Base-by-base conservation (phyloP, 2,329 filamentous ascomycete species). In the Neurospora sp. region DNA sequence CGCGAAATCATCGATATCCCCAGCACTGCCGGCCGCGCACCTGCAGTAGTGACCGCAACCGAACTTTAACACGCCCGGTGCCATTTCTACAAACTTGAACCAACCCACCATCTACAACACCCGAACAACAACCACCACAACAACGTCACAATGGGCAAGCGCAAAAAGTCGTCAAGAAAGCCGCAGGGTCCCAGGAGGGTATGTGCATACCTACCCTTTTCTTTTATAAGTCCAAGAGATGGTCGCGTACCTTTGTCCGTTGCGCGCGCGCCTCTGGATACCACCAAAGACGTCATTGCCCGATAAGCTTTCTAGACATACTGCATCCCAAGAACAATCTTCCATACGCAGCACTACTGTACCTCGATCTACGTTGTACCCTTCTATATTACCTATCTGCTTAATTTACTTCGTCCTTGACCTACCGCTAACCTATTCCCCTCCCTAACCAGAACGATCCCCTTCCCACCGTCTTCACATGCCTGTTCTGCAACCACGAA, bases 401-500 rank as follows among this genome's bases (percentile, higher is more conserved):
- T 19, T n/a, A 5, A 40, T 6, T 40, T 40, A 15, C 17, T 8
- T 41, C 40, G 11, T 65, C 15, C 40, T 8, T 19, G 46, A 52
- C 36, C 37, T 15, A 41, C 38, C 68, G 43, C 57, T 69, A 28
- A 66, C 52, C 46, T 12, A 43, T 62, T 10, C 57, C 11, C 67
- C 52, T 69, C 65, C 41, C 15, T 23, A 12, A 6, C 74, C 11
- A 91, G 89, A 82, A 86, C 79, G 91, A 94, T 75, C 87, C 89
- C 52, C 85, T 96, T 19, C 86, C 91, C 3, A 94, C 92, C 2
- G 88, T 88, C n/a, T 99, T 99, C 81, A 92, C 94, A 70, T 99
- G 96, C 79, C 89, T 99, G 66, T 99, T 99, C 83, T 99, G 96
- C 85, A 98, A 97, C 80, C 94, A 98, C 82, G 96, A 98, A 79